Conservation (phyloP, 148 eudicot genomes). For the Dianthus caryophyllus region DNA sequence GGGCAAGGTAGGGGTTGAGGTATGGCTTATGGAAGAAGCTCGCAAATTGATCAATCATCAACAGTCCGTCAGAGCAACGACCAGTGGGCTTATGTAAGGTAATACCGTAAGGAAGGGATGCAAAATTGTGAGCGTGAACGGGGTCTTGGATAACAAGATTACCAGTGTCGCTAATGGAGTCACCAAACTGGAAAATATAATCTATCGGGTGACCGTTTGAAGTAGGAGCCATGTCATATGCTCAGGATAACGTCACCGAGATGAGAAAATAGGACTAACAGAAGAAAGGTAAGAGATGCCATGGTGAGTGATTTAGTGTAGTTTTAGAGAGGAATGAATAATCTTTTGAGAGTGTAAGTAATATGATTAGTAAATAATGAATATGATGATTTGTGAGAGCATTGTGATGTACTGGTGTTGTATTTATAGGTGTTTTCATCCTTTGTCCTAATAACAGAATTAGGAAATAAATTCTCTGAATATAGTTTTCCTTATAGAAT, state of each 20-base stretch:
- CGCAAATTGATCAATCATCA: slow-evolving; percentile 1
- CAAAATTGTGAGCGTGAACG: not conserved
- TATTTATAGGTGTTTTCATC: too few relatives aligned
- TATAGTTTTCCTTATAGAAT: too few relatives aligned
- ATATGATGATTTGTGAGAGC: too few relatives aligned
- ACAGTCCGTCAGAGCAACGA: slow-evolving; percentile 8
- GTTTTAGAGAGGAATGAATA: too few relatives aligned
- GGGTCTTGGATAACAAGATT: slow-evolving; percentile 10
- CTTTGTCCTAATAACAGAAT: too few relatives aligned
- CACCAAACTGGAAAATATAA: not conserved
- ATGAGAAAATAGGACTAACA: not conserved
- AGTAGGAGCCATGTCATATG: not conserved
- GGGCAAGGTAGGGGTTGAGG: not conserved
- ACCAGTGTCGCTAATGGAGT: slow-evolving; percentile 11
- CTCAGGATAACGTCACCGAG: not conserved
- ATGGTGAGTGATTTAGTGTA: not conserved
- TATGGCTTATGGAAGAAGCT: not conserved
- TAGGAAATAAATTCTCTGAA: too few relatives aligned
- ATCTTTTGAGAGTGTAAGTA: too few relatives aligned
- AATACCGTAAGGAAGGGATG: not conserved
- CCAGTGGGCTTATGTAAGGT: slow-evolving; percentile 5
- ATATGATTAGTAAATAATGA: too few relatives aligned
- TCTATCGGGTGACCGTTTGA: not conserved
- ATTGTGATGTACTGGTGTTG: too few relatives aligned
- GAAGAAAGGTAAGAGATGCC: not conserved